A percentile compares a stretch with the other conserved stretches of the same genome.
Evolutionary conservation across 2,329 filamentous ascomycete species (phyloP).

Genomic region (Cordyceps javanica): DNA sequence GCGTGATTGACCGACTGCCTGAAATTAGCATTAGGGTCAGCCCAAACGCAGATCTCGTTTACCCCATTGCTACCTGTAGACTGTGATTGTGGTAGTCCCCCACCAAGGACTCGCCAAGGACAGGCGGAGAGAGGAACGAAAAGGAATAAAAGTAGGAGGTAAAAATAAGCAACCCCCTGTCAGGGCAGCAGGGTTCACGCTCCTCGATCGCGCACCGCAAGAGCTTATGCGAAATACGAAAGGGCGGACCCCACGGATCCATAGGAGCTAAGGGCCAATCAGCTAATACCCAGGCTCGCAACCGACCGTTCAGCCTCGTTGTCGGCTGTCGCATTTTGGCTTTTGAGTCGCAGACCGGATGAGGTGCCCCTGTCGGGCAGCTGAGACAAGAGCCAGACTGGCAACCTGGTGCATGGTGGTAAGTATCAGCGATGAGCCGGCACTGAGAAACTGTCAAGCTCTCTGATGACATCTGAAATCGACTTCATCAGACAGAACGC

Average conservation of each 20-base stretch:
- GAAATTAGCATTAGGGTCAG: no score
- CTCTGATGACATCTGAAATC: no score
- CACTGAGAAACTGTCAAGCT: no score
- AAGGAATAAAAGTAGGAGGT: not conserved
- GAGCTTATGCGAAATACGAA: slow-evolving; percentile 4
- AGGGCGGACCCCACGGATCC: not conserved
- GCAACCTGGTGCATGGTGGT: no score
- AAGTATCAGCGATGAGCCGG: no score
- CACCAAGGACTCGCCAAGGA: no score
- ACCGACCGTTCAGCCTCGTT: not conserved
- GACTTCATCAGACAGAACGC: no score
- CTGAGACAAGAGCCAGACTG: not conserved
- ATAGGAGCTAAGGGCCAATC: not conserved
- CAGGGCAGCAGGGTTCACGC: not conserved
- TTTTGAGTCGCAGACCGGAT: not conserved
- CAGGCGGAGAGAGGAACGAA: no score
- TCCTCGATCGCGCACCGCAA: not conserved
- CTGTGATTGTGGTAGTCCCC: no score
- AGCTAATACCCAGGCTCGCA: not conserved
- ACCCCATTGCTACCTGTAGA: no score
- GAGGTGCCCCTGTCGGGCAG: not conserved
- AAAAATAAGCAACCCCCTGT: not conserved
- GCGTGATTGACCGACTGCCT: not conserved
- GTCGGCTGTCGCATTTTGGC: not conserved
- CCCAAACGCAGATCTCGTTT: not conserved